Percentiles rank a stretch among this genome's conserved stretches.
Evolutionary conservation across 75 land plant species (phyloP).

Genomic region (Selaginella tamariscina): DNA sequence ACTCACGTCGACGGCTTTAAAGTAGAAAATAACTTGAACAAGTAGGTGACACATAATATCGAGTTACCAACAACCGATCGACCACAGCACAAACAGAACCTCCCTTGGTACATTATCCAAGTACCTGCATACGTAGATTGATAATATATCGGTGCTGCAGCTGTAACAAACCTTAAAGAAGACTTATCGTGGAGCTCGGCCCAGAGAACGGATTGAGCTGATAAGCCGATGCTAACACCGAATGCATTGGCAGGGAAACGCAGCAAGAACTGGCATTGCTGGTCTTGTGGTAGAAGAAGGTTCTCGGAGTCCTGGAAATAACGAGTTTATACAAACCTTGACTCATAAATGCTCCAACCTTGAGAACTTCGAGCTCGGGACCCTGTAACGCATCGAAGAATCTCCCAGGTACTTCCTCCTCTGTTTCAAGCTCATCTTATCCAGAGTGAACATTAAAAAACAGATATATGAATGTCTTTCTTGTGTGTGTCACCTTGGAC

Average conservation of each 20-base stretch:
- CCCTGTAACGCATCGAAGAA: constrained; percentile 10
- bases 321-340: neutral
- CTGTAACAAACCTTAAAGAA: no score
- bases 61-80: neutral
- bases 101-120: neutral
- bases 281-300: neutral
- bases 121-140: no score
- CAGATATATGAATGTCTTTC: no score
- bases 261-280: neutral
- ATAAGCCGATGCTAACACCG: neutral
- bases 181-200: neutral
- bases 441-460: no score
- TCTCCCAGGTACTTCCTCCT: neutral
- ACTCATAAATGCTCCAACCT: neutral
- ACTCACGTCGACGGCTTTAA: constrained; percentile 19
- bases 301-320: neutral
- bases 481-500: neutral
- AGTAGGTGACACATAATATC: neutral
- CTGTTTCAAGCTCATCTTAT: neutral
- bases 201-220: neutral
- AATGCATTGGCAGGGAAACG: neutral
- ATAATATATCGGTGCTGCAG: no score
- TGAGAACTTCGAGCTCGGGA: constrained; percentile 12
- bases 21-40: constrained; percentile 16
- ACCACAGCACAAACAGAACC: neutral